These are phyloP conservation scores for Colletotrichum cordylinicola DNA, from an alignment of 2,329 filamentous ascomycete genomes.

Conservation along the genomic window DNA sequence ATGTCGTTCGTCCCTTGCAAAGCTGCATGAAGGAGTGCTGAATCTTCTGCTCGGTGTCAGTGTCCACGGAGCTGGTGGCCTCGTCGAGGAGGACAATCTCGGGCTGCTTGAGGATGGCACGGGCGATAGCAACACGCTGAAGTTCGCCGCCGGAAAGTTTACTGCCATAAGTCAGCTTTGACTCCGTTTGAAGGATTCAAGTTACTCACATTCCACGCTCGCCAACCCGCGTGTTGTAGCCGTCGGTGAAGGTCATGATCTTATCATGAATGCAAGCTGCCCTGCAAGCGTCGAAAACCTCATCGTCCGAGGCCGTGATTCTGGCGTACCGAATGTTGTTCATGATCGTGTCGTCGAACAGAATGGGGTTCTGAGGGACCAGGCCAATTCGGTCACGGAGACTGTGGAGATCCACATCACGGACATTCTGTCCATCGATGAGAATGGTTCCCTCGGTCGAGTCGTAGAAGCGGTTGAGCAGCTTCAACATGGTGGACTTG, in stretches of 20 bases:
- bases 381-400: slow-evolving; percentile 60
- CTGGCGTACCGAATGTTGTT: slow-evolving; percentile 65
- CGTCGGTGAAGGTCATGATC: slow-evolving; percentile 58
- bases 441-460: slow-evolving; percentile 56
- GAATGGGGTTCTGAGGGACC: slow-evolving; percentile 60
- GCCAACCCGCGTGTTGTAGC: slow-evolving; percentile 56
- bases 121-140: slow-evolving; percentile 71
- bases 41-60: slow-evolving; percentile 71
- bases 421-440: slow-evolving; percentile 63
- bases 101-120: slow-evolving; percentile 75
- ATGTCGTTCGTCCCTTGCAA: slow-evolving; percentile 67
- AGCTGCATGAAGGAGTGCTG: slow-evolving; percentile 65
- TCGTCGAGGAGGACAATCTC: slow-evolving; percentile 81
- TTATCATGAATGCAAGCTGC: slow-evolving; percentile 65
- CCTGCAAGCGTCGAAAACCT: slow-evolving; percentile 59
- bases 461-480: slow-evolving; percentile 66
- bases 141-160: slow-evolving; percentile 72
- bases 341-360: slow-evolving; percentile 65
- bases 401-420: slow-evolving; percentile 56
- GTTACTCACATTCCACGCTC: slow-evolving; percentile 52
- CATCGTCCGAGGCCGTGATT: slow-evolving; percentile 58
- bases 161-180: slow-evolving; percentile 34
- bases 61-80: slow-evolving; percentile 79
- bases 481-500: slow-evolving; percentile 63
- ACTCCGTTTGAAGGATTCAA: background rate